These are phyloP conservation scores for Croton laevigatus DNA, from an alignment of 441 rosid species.

Conservation along the genomic window DNA sequence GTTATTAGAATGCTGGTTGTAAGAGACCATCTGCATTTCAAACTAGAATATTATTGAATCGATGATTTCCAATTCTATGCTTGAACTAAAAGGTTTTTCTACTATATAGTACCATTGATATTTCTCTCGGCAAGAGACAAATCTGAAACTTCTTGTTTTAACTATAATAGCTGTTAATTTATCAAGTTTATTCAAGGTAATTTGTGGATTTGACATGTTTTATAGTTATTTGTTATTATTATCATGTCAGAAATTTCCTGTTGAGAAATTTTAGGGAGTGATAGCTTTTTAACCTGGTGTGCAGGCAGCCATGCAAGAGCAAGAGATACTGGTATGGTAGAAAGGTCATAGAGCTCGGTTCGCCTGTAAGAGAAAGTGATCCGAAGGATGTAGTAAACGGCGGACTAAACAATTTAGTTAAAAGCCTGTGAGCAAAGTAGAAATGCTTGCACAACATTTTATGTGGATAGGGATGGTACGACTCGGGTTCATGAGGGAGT, in stretches of 20 bases:
- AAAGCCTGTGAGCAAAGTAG: constrained; percentile 33
- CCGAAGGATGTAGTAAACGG: constrained; percentile 36
- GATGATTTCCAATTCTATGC: not conserved
- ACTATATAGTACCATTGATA: not conserved
- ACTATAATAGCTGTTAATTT: not conserved
- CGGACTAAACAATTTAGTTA: constrained; percentile 30
- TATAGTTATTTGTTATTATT: not conserved
- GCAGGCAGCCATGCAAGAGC: constrained; percentile 45
- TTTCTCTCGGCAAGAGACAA: not conserved
- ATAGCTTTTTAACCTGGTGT: constrained; percentile 22
- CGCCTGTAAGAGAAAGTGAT: constrained; percentile 36
- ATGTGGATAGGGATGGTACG: constrained; percentile 36
- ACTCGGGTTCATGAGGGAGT: constrained; percentile 30
- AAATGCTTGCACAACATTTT: constrained; percentile 21
- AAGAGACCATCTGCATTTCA: not conserved
- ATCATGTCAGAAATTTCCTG: constrained; percentile 6
- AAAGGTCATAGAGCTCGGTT: constrained; percentile 31
- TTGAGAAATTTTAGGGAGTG: constrained; percentile 13
- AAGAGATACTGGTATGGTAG: constrained; percentile 32
- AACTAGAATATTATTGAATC: not conserved
- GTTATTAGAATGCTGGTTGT: too few species aligned
- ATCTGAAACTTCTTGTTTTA: not conserved
- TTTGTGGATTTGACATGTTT: constrained; percentile 14
- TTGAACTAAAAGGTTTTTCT: not conserved
- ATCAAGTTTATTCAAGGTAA: not conserved